Base-by-base conservation (phyloP, 306 rosid genomes). In the Cicer yamashitae region DNA sequence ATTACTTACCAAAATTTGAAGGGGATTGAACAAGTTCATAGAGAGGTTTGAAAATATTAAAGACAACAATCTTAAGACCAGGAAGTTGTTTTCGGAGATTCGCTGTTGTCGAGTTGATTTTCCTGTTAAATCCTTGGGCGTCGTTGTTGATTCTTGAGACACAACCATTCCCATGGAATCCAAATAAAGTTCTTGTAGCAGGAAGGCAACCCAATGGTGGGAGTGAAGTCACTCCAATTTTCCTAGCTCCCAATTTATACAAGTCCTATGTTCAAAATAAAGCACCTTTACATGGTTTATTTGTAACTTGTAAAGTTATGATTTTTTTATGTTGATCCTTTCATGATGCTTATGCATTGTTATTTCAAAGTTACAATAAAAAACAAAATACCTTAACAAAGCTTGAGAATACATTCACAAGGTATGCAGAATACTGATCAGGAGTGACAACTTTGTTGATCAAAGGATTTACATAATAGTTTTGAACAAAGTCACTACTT, bases 161-260 rank as follows among this genome's bases (percentile, higher is more conserved):
- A 72, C 97, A 92, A 3, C 97, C 96, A 13, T 66, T 82, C 67
- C 86, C 74, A 43, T 86, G 85, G 76, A 13, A 69, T 41, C 96
- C 96, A 76, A 90, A 90, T 15, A 88, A 70, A 53, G 96, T 84
- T 51, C 86, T 90, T 80, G 89, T 86, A 60, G 83, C 83, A 38
- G 99, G 97, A 63, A 94, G 76, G 84, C 99, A 94, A 44, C 99
- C 99, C 83, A 94, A 70, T 73, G 97, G 97, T 46, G 99, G 96
- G 7, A 94, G 86, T 86, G 97, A 87, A 41, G 96, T 94, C 80
- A 89, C 99, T 64, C 99, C 97, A 62, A 94, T 67, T 79, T 82
- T 94, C 76, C 98, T 92, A 3, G 90, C 99, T 84, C 99, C 97
- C 64, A 87, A 84, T 39, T 87, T 89, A 77, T 92, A 87, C 88